Conservation (phyloP, 805 yeast species). For the Wickerhamomyces tratensis region DNA sequence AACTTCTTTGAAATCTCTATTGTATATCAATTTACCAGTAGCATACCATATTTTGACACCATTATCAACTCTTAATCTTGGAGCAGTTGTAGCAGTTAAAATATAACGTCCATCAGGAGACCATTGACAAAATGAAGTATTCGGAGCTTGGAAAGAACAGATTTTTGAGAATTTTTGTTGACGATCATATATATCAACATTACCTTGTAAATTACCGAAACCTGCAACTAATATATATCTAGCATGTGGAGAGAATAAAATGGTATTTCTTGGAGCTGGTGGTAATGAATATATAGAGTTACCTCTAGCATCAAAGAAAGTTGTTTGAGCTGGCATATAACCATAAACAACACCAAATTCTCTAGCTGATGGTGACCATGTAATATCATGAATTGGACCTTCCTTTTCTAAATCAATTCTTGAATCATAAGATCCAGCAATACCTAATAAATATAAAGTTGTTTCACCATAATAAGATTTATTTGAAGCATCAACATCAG, state of each 20-base stretch:
- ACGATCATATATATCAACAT: conserved; percentile 91
- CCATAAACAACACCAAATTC: conserved; percentile 98
- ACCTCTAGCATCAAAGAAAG: conserved; percentile 92
- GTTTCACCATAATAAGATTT: conserved; percentile 97
- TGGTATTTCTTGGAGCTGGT: conserved; percentile 81
- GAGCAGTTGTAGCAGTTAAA: conserved; percentile 93
- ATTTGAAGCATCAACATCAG: conserved; percentile 91
- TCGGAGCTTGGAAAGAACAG: conserved; percentile 79
- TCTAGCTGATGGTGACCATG: conserved; percentile 94
- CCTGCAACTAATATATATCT: conserved; percentile 90
- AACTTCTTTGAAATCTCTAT: conserved; percentile 75
- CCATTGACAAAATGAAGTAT: conserved; percentile 97
- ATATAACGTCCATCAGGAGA: conserved; percentile 93
- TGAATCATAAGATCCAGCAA: conserved; percentile 86
- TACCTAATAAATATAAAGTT: conserved; percentile 79
- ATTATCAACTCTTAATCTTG: conserved; percentile 93
- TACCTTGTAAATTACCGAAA: conserved; percentile 95
- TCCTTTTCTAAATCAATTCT: conserved; percentile 81
- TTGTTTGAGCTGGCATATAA: conserved; percentile 93
- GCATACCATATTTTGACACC: conserved; percentile 92
- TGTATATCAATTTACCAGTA: conserved; percentile 70
- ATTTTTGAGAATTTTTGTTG: conserved; percentile 74
- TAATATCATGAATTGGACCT: conserved; percentile 95
- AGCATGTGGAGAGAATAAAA: conserved; percentile 90
- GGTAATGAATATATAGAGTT: conserved; percentile 77